Evolutionary conservation across 805 yeast genomes (phyloP).

Genomic region (Metschnikowia anglica): DNA sequence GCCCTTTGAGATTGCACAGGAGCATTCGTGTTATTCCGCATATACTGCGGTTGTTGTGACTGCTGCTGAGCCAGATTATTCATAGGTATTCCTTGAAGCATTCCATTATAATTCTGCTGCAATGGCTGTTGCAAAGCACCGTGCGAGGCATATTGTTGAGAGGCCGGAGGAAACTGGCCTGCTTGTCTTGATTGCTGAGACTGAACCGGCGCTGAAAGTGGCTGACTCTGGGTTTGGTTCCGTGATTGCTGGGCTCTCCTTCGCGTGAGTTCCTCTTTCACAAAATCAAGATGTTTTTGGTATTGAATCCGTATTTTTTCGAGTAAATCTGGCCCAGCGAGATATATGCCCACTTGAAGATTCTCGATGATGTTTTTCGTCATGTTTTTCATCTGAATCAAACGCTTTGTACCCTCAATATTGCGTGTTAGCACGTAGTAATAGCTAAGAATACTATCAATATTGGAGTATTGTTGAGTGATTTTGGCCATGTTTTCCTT

Average conservation of each 20-base stretch:
- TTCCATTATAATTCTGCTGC: conserved; percentile 11
- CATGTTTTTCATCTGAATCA: conserved; percentile 77
- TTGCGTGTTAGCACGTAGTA: conserved; percentile 75
- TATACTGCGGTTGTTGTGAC: conserved; percentile 15
- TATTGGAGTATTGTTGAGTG: conserved; percentile 61
- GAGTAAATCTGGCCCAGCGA: conserved; percentile 70
- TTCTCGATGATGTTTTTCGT: conserved; percentile 73
- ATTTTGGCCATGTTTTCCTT: conserved; percentile 52
- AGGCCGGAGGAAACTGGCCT: conserved; percentile 1
- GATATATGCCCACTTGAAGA: conserved; percentile 59
- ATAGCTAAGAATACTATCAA: conserved; percentile 75
- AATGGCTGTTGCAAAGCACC: conserved; percentile 11
- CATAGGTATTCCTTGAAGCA: conserved; percentile 6
- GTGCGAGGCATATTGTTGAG: conserved; percentile 11
- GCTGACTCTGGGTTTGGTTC: conserved; percentile 11
- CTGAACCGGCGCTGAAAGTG: conserved; percentile 5
- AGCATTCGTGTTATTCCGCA: conserved; percentile 6
- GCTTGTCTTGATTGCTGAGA: conserved; percentile 9
- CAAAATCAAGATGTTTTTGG: conserved; percentile 70
- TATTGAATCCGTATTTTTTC: conserved; percentile 71
- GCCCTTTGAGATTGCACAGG: conserved; percentile 11
- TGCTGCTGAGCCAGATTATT: conserved; percentile 5
- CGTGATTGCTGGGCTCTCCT: conserved; percentile 37
- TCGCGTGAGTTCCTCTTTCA: conserved; percentile 56
- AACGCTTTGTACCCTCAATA: conserved; percentile 69